These are phyloP conservation scores for Fusarium dlaminii DNA, from an alignment of 2,329 filamentous ascomycete species.

Conservation along the genomic window DNA sequence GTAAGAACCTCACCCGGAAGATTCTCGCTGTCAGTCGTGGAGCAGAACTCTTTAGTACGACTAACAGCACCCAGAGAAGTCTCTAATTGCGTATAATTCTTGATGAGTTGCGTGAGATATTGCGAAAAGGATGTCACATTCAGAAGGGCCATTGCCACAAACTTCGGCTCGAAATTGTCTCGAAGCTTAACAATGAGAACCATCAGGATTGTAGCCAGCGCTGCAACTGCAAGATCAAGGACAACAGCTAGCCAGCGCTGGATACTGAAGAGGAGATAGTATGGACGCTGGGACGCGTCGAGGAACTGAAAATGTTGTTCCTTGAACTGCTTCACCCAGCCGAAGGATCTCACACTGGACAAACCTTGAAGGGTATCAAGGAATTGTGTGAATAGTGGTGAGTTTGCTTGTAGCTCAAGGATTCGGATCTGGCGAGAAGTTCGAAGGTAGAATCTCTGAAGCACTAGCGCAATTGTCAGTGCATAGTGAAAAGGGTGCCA, in stretches of 20 bases:
- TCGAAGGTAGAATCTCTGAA: slow-evolving; percentile 32
- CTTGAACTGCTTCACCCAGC: slow-evolving; percentile 39
- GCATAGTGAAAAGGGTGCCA: background rate
- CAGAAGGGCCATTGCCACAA: slow-evolving; percentile 39
- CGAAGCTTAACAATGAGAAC: slow-evolving; percentile 55
- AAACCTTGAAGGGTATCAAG: slow-evolving; percentile 41
- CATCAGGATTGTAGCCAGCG: slow-evolving; percentile 55
- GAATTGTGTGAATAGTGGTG: slow-evolving; percentile 44
- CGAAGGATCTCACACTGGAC: slow-evolving; percentile 48
- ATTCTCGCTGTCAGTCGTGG: slow-evolving; percentile 14
- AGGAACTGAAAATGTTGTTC: slow-evolving; percentile 28
- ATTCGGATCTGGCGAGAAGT: slow-evolving; percentile 47
- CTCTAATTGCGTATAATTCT: slow-evolving; percentile 46
- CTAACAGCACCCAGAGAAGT: slow-evolving; percentile 21
- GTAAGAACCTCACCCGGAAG: background rate
- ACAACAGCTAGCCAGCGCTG: slow-evolving; percentile 61
- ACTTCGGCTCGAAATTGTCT: slow-evolving; percentile 21
- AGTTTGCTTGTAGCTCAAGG: slow-evolving; percentile 45
- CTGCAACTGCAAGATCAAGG: slow-evolving; percentile 57
- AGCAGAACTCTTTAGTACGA: slow-evolving; percentile 10
- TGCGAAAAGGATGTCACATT: slow-evolving; percentile 45
- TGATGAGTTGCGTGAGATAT: slow-evolving; percentile 46
- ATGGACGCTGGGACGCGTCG: slow-evolving; percentile 49
- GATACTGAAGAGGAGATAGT: slow-evolving; percentile 57
- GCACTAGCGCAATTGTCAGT: background rate